Evolutionary conservation across 169 alveolate species (phyloP).

Genomic region (Sarcocystis neurona): DNA sequence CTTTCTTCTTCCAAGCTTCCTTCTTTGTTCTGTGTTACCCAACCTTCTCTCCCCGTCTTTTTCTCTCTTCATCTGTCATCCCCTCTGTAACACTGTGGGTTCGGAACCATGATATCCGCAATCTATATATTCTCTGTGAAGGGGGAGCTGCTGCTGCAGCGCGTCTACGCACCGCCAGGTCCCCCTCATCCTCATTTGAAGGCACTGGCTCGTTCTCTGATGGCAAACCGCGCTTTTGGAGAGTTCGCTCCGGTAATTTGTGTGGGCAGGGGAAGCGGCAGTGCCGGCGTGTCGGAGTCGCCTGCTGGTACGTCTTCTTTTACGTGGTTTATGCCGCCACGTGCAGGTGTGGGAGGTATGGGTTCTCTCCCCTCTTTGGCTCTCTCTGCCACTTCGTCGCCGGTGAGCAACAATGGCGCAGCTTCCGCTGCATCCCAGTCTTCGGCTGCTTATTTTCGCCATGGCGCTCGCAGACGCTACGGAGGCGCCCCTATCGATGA

Average conservation of each 20-base stretch:
- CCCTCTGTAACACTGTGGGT: background rate
- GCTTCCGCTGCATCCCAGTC: background rate
- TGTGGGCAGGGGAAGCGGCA: background rate
- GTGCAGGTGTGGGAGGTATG: too few species aligned
- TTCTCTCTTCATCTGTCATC: background rate
- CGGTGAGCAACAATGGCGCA: too few species aligned
- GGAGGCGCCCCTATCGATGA: conserved; percentile 6
- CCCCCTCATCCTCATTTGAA: background rate
- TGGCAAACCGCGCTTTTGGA: background rate
- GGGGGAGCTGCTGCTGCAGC: conserved; percentile 40
- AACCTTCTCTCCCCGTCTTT: background rate
- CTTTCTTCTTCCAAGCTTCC: background rate
- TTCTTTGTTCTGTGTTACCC: too few species aligned
- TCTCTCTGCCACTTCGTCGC: background rate
- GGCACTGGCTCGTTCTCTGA: background rate
- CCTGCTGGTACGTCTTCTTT: conserved; percentile 7
- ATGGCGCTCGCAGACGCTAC: too few species aligned
- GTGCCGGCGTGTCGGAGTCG: too few species aligned
- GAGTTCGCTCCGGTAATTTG: conserved; percentile 29
- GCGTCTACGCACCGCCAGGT: conserved; percentile 4
- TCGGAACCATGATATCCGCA: conserved; percentile 6
- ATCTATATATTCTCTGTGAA: conserved; percentile 4
- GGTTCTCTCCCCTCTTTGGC: background rate
- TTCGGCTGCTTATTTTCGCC: too few species aligned
- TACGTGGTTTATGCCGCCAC: conserved; percentile 5